Conservation (phyloP, 176 grass and related monocot species). For the Triticum urartu region DNA sequence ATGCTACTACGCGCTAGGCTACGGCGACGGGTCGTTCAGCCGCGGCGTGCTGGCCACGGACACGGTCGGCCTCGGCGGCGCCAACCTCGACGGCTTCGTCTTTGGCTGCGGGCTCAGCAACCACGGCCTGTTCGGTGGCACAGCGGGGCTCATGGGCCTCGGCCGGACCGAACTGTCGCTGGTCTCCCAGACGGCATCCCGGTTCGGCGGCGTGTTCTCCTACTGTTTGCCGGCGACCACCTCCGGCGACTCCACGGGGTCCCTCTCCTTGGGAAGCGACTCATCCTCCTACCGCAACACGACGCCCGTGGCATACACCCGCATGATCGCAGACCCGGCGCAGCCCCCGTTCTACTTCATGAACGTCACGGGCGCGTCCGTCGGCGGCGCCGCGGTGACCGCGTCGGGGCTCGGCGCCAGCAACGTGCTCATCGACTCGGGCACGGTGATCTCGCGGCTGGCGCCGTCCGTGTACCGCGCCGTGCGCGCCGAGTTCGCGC, state of each 20-base stretch:
- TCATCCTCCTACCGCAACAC: constrained; percentile 45
- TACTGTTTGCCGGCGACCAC: constrained; percentile 59
- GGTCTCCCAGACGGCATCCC: constrained; percentile 49
- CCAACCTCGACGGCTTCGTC: constrained; percentile 54
- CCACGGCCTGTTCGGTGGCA: constrained; percentile 67
- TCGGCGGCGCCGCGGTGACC: constrained; percentile 43
- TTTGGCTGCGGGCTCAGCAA: constrained; percentile 89
- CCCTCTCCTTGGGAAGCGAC: constrained; percentile 64
- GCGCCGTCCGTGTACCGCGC: constrained; percentile 73
- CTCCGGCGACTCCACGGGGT: constrained; percentile 35
- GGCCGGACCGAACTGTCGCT: constrained; percentile 64
- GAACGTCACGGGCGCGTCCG: constrained; percentile 65
- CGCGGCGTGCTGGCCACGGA: constrained; percentile 78
- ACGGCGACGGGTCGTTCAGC: constrained; percentile 90
- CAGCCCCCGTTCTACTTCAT: constrained; percentile 88
- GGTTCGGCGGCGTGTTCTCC: constrained; percentile 68
- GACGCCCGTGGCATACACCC: constrained; percentile 61
- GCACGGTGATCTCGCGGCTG: constrained; percentile 86
- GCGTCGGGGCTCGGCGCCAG: constrained; percentile 42
- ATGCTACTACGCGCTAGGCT: constrained; percentile 73
- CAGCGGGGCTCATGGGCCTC: constrained; percentile 70
- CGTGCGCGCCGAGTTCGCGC: constrained; percentile 63
- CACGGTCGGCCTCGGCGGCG: constrained; percentile 56
- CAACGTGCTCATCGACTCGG: constrained; percentile 86
- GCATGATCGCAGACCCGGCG: constrained; percentile 71